Base-by-base conservation (phyloP, 1,139 yeast genomes). In the Blastobotrys apis region DNA sequence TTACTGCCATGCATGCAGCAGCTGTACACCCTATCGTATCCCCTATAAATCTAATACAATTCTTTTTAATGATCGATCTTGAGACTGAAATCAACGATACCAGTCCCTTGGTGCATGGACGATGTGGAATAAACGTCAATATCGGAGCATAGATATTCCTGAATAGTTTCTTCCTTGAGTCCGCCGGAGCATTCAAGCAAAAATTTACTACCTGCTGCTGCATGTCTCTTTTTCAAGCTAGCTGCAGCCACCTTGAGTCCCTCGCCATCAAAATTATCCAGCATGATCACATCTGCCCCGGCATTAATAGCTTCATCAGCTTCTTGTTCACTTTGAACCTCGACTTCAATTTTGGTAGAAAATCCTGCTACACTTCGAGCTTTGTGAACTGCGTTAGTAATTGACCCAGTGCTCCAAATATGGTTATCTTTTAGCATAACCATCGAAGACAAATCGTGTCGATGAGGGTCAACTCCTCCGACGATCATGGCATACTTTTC, bases 351-450 rank as follows among this genome's bases (percentile, higher is more conserved):
- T 66, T 92, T 92, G 38, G 84, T 74, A 2, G 95, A 78, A 66
- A 90, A 90, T 3, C 97, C 97, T 59, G 90, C 86, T 1, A 83
- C 95, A 12, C 72, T 68, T 46, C 86, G 75, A 1, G 97, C 97
- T 47, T 75, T 73, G 39, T 69, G 58, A 3, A 92, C 92, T 1
- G 97, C 97, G 41, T 75, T 69, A 6, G 94, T 84, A 54, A 90
- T 90, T 33, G 95, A 85, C 0, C 97, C 97, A 1, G 94, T 85
- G 6, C 95, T 82, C 77, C 92, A 83, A 42, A 90, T 77, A 62
- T 92, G 97, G 65, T 90, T 90, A 60, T 90, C 97, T 64, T 90
- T 90, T 56, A 90, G 76, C 97, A 90, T 90, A 3, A 90, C 94
- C 97, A 90, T 90, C 3, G 94, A 78, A 42, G 94, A 83, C 53